Conservation (phyloP, 106 monocot genomes). For the Xerophyta viscosa region DNA sequence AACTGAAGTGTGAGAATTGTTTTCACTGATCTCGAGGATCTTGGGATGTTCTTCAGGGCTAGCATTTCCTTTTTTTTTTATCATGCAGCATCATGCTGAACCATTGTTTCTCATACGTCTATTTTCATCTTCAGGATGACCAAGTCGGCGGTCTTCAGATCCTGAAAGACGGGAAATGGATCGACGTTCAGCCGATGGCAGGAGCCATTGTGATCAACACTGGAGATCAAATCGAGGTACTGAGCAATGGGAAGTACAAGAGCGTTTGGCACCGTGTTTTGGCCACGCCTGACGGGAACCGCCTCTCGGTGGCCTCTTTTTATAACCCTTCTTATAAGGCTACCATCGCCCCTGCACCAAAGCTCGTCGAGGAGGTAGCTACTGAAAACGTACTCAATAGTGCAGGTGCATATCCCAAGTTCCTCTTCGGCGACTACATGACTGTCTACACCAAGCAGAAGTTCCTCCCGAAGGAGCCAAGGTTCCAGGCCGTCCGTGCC, state of each 20-base stretch:
- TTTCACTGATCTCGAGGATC: no score
- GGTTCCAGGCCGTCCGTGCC: constrained; percentile 2
- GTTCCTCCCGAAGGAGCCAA: constrained; percentile 10
- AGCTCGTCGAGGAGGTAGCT: background rate
- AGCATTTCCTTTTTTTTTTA: no score
- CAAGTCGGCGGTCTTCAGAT: constrained; percentile 33
- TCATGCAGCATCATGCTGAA: no score
- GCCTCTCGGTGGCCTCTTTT: constrained; percentile 10
- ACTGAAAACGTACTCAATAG: background rate
- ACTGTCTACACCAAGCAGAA: constrained; percentile 8
- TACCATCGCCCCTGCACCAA: background rate
- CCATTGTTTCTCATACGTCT: no score
- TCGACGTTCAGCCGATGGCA: constrained; percentile 61
- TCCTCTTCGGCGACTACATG: constrained; percentile 11
- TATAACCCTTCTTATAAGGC: constrained; percentile 1
- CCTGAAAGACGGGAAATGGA: constrained; percentile 39
- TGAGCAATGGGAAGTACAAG: constrained; percentile 55
- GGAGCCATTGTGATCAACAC: constrained; percentile 75
- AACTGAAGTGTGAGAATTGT: no score
- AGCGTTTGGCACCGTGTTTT: constrained; percentile 29
- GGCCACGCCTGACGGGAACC: constrained; percentile 12
- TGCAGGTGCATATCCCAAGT: background rate
- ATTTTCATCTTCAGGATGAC: no score
- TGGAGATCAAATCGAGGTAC: constrained; percentile 78
- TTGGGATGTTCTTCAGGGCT: no score